Base-by-base conservation (phyloP, 1,284 basidiomycete species). In the Cystobasidium slooffiae region DNA sequence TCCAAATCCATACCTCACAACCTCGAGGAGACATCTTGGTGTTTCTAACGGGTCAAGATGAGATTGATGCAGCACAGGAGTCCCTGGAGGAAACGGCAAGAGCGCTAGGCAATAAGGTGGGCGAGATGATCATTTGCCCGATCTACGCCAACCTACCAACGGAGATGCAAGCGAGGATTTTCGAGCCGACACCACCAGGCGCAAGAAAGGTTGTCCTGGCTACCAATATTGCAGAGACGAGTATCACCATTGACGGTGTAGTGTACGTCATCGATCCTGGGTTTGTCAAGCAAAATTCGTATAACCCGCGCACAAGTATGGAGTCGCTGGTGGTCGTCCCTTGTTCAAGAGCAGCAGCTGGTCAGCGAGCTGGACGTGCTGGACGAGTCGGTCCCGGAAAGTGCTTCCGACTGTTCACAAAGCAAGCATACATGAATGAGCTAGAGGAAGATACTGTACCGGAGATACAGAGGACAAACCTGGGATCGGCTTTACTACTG, bases 161-260 rank as follows among this genome's bases (percentile, higher is more conserved):
- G 78, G 97, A 99, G 76, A 94, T 98, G 94, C 97, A 99, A 82
- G 92, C 94, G 46, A 97, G 97, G 84, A 99, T 99, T 77, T 99
- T 99, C 82, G 97, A 99, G 83, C 95, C 96, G 1, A 99, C 97
- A 7, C 96, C 97, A 0, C 91, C 93, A 74, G 94, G 94, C 10
- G 93, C 97, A 18, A 86, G 97, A 70, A 99, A 99, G 83, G 94
- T 97, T 63, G 96, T 99, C 18, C 85, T 99, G 49, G 97, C 97
- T 0, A 99, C 97, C 41, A 99, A 99, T 82, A 99, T 99, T 78
- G 97, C 97, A 37, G 95, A 98, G 83, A 98, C 95, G 0, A 95
- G 93, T 7, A 97, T 98, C 80, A 97, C 95, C 1, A 97, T 98
- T 78, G 94, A 97, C 75, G 95, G 95, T 39, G 94, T 98, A 6